phyloP scores from a whole-genome alignment of 169 alveolate species.

The Babesia ovis region DNA sequence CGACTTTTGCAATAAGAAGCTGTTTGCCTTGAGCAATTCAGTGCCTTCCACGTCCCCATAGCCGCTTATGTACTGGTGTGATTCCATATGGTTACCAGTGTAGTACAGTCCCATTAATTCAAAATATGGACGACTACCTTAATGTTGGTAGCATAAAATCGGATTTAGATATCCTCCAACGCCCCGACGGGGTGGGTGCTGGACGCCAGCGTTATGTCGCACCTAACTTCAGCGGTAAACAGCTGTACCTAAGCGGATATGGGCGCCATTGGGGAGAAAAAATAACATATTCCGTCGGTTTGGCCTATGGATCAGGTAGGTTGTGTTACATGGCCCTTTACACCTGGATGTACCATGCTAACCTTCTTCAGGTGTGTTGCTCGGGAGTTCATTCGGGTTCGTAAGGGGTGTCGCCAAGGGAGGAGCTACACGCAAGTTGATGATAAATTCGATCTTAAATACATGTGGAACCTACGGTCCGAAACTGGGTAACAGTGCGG shows the following conservation, averaged over 20 bases:
- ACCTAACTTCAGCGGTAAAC: conserved; percentile 51
- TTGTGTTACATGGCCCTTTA: background rate
- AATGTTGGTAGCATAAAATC: conserved; percentile 69
- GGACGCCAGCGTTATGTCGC: conserved; percentile 54
- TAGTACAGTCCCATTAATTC: background rate
- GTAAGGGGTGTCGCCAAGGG: conserved; percentile 83
- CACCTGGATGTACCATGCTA: background rate
- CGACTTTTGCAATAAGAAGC: no score
- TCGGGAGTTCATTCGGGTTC: conserved; percentile 84
- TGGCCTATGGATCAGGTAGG: conserved; percentile 85
- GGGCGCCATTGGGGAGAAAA: conserved; percentile 88
- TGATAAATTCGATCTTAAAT: conserved; percentile 81
- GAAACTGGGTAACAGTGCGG: conserved; percentile 79
- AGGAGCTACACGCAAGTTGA: conserved; percentile 82
- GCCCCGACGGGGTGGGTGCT: conserved; percentile 50
- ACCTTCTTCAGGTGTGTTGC: conserved; percentile 71
- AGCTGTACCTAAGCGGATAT: conserved; percentile 78
- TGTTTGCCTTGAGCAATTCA: background rate
- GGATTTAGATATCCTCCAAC: conserved; percentile 72
- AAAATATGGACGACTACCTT: conserved; percentile 75
- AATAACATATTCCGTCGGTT: conserved; percentile 83
- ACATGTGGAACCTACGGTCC: conserved; percentile 83
- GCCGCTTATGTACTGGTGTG: no score
- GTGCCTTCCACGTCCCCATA: background rate
- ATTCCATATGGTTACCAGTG: conserved; percentile 19